phyloP scores from a whole-genome alignment of 495 filamentous ascomycete species.

The Cudoniella acicularis region DNA sequence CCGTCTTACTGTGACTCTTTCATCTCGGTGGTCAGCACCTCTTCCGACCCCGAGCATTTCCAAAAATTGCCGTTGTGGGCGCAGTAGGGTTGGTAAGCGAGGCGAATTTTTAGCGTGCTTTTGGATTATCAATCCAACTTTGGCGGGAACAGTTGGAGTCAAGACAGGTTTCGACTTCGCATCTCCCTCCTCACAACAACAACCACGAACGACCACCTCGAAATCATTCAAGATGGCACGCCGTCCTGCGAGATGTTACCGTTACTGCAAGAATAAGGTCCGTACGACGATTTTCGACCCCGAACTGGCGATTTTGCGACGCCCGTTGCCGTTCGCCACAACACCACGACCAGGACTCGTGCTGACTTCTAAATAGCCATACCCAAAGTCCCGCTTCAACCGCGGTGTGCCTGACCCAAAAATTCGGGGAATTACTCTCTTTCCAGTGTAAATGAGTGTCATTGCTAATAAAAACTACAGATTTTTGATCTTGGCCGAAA shows the following conservation, averaged over 20 bases:
- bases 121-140: constrained; percentile 13
- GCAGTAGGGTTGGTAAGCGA: constrained; percentile 7
- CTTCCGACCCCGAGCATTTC: constrained; percentile 2
- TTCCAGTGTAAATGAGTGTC: neutral
- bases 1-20: neutral
- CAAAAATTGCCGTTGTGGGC: constrained; percentile 18
- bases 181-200: constrained; percentile 29
- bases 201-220: constrained; percentile 44
- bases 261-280: constrained; percentile 99
- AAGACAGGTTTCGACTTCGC: constrained; percentile 1
- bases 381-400: constrained; percentile 99
- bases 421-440: constrained; percentile 45
- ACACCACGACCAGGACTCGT: neutral
- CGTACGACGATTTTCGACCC: constrained; percentile 32
- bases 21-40: neutral
- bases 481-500: constrained; percentile 99
- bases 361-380: constrained; percentile 58
- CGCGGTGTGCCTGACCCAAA: constrained; percentile 99
- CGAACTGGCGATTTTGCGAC: neutral
- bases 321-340: neutral
- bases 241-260: constrained; percentile 97
- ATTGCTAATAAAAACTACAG: constrained; percentile 35
- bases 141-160: too few relatives aligned
- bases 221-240: constrained; percentile 89
- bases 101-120: constrained; percentile 6